Percentiles rank a stretch among this genome's conserved stretches.
Conservation (phyloP, 371 early-diverging fungal species). For the Saksenaea oblongispora region DNA sequence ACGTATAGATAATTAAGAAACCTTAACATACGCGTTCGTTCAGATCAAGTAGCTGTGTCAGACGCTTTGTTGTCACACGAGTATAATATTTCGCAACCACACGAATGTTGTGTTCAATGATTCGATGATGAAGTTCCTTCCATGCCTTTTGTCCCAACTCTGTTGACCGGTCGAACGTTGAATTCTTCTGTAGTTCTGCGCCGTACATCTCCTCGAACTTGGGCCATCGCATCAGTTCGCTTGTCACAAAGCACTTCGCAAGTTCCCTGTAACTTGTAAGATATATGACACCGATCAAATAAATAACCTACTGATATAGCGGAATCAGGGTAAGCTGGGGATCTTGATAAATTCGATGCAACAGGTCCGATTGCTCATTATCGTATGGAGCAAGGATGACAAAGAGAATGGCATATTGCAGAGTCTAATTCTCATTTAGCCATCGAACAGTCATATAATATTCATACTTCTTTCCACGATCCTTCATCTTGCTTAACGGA, state of each 20-base stretch:
- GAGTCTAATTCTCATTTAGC: conserved; percentile 32
- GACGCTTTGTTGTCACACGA: conserved; percentile 75
- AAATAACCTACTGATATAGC: conserved; percentile 60
- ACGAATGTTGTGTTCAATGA: conserved; percentile 97
- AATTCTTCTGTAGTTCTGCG: conserved; percentile 63
- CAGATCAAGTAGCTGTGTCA: conserved; percentile 50
- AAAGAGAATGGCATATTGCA: conserved; percentile 83
- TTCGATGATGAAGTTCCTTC: conserved; percentile 88
- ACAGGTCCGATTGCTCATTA: conserved; percentile 94
- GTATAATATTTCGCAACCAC: conserved; percentile 96
- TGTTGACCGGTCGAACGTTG: conserved; percentile 70
- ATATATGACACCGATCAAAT: neutral
- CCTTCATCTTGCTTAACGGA: conserved; percentile 75
- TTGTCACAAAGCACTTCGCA: conserved; percentile 85
- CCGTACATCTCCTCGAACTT: conserved; percentile 88
- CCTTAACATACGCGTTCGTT: conserved; percentile 33
- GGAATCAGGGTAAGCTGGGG: conserved; percentile 74
- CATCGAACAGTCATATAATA: neutral
- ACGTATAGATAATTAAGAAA: neutral
- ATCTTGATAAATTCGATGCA: conserved; percentile 83
- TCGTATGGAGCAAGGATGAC: conserved; percentile 90
- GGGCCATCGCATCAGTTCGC: conserved; percentile 94
- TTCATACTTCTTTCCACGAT: conserved; percentile 74
- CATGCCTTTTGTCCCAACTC: conserved; percentile 81
- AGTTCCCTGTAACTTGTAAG: conserved; percentile 59